Conservation (phyloP, 441 rosid species). For the Daphne laureola region DNA sequence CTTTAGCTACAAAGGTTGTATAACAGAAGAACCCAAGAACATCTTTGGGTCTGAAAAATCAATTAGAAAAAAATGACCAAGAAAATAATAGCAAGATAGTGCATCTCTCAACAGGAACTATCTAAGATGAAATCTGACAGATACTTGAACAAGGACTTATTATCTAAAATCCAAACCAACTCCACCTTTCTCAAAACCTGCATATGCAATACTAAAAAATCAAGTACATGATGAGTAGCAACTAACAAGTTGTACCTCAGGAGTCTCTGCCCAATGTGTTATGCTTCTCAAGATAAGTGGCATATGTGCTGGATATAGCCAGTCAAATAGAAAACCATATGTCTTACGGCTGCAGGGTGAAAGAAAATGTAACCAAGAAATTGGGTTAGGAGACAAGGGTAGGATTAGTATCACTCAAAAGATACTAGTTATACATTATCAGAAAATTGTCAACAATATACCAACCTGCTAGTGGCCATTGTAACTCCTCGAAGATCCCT, state of each 20-base stretch:
- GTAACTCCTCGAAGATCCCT: constrained; percentile 97
- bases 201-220: background rate
- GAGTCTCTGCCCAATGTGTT: constrained; percentile 92
- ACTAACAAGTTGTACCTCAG: constrained; percentile 56
- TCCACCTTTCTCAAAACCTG: too few species aligned
- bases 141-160: too few species aligned
- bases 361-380: constrained; percentile 6
- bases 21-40: too few species aligned
- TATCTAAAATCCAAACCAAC: too few species aligned
- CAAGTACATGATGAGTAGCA: background rate
- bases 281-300: constrained; percentile 90
- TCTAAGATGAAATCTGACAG: too few species aligned
- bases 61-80: too few species aligned
- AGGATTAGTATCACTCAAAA: too few species aligned
- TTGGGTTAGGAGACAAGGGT: too few species aligned
- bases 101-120: too few species aligned
- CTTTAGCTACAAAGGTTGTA: too few species aligned
- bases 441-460: constrained; percentile 1
- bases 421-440: background rate
- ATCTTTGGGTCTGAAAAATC: too few species aligned
- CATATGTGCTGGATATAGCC: constrained; percentile 98
- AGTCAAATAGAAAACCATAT: constrained; percentile 89
- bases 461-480: constrained; percentile 92
- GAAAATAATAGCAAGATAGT: too few species aligned
- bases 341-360: constrained; percentile 76